These are phyloP conservation scores for Penicillium silybi DNA, from an alignment of 495 filamentous ascomycete genomes.

Conservation along the genomic window DNA sequence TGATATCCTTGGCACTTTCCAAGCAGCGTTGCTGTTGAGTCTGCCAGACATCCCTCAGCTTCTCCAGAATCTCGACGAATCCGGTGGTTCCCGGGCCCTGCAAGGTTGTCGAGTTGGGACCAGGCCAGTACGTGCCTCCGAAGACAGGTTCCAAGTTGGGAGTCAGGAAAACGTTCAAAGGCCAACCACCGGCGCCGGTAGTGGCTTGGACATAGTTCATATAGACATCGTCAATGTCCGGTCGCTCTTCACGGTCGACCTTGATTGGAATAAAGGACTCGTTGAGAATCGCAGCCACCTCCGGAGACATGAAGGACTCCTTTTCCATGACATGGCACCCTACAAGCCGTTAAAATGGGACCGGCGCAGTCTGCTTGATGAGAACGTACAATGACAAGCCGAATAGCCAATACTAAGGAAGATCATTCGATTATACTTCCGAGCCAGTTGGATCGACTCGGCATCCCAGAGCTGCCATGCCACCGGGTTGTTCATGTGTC, in stretches of 20 bases:
- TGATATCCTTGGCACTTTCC: constrained; percentile 76
- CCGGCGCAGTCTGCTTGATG: too few relatives aligned
- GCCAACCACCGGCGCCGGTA: constrained; percentile 91
- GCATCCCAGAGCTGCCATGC: constrained; percentile 90
- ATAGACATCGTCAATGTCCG: constrained; percentile 93
- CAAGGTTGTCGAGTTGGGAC: constrained; percentile 55
- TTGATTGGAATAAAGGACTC: constrained; percentile 87
- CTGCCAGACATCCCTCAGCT: constrained; percentile 76
- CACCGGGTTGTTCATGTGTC: constrained; percentile 79
- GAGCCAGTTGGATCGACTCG: constrained; percentile 71
- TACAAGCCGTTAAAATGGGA: constrained; percentile 28
- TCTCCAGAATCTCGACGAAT: constrained; percentile 79
- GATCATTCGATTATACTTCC: constrained; percentile 74
- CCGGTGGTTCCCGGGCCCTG: constrained; percentile 54
- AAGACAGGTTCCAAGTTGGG: constrained; percentile 91
- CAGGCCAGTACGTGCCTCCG: constrained; percentile 96
- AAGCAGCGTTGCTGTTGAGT: constrained; percentile 78
- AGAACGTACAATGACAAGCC: constrained; percentile 80
- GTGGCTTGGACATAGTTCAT: constrained; percentile 98
- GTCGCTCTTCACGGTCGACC: constrained; percentile 90
- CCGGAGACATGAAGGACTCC: constrained; percentile 82
- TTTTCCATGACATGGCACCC: constrained; percentile 93
- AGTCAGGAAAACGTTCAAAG: constrained; percentile 92
- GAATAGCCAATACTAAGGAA: constrained; percentile 96
- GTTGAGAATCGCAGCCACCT: constrained; percentile 81